Evolutionary conservation across 1,139 yeast genomes (phyloP).

Genomic region (Hansenula sp.): DNA sequence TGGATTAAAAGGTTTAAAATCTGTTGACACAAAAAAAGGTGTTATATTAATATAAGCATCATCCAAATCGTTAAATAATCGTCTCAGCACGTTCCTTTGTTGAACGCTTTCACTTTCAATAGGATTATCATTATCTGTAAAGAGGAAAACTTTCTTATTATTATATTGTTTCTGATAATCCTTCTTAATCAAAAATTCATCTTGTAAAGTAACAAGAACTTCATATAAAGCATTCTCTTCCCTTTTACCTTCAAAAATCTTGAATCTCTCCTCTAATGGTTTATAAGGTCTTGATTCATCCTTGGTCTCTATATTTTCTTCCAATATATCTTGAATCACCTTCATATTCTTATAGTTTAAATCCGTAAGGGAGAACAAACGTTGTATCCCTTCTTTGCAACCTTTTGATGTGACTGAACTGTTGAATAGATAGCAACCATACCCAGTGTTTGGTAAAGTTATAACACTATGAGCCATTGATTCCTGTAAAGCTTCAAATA

Average conservation of each 20-base stretch:
- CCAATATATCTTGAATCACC: constrained; percentile 31
- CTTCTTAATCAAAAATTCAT: constrained; percentile 30
- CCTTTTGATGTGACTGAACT: constrained; percentile 26
- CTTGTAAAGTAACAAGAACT: constrained; percentile 31
- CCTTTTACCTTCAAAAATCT: constrained; percentile 17
- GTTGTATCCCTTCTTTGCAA: constrained; percentile 28
- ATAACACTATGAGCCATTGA: constrained; percentile 56
- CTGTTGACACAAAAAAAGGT: constrained; percentile 57
- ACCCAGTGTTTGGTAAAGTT: constrained; percentile 57
- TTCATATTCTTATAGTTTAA: constrained; percentile 37
- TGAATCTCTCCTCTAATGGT: constrained; percentile 17
- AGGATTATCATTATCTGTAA: constrained; percentile 60
- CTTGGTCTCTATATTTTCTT: constrained; percentile 19
- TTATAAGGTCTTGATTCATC: constrained; percentile 13
- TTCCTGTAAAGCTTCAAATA: constrained; percentile 48
- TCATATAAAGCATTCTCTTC: constrained; percentile 25
- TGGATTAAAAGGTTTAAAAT: constrained; percentile 40
- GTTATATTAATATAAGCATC: constrained; percentile 46
- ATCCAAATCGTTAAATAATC: constrained; percentile 56
- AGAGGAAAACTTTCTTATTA: constrained; percentile 42
- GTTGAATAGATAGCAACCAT: constrained; percentile 62
- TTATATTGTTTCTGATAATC: constrained; percentile 31
- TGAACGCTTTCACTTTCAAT: constrained; percentile 27
- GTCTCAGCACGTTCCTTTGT: constrained; percentile 42
- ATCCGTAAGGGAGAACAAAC: constrained; percentile 33